These are phyloP conservation scores for Macrotyloma uniflorum DNA, from an alignment of 306 rosid genomes.

Conservation along the genomic window DNA sequence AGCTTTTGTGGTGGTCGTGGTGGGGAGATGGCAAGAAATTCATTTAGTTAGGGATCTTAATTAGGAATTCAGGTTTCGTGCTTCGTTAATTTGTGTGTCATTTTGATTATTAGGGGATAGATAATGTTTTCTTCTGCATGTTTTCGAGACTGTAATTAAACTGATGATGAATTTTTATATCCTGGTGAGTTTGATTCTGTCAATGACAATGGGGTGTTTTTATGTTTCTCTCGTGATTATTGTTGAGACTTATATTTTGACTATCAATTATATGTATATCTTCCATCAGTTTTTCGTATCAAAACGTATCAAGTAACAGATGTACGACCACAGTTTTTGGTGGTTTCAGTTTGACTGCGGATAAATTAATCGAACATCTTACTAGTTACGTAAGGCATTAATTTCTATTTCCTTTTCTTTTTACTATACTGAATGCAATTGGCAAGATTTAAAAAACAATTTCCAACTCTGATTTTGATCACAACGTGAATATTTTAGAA, in stretches of 20 bases:
- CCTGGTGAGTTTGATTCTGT: slow-evolving; percentile 41
- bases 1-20: neutral
- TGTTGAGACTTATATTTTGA: too few species aligned
- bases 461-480: neutral
- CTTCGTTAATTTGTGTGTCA: neutral
- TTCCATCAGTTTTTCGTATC: neutral
- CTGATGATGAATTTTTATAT: slow-evolving; percentile 38
- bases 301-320: neutral
- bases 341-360: neutral
- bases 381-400: neutral
- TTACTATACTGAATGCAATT: neutral
- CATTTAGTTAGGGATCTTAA: slow-evolving; percentile 29
- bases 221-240: neutral
- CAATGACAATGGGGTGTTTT: neutral
- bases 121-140: slow-evolving; percentile 1
- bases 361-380: slow-evolving; percentile 4
- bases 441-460: neutral
- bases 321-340: neutral
- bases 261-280: too few species aligned
- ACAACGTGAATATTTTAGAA: neutral
- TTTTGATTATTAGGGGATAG: slow-evolving; percentile 23
- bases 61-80: slow-evolving; percentile 20
- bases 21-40: neutral
- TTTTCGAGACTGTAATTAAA: slow-evolving; percentile 45
- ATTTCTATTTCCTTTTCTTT: neutral